phyloP scores from a whole-genome alignment of 1,284 basidiomycete genomes.

The Hymenochaete sp. region DNA sequence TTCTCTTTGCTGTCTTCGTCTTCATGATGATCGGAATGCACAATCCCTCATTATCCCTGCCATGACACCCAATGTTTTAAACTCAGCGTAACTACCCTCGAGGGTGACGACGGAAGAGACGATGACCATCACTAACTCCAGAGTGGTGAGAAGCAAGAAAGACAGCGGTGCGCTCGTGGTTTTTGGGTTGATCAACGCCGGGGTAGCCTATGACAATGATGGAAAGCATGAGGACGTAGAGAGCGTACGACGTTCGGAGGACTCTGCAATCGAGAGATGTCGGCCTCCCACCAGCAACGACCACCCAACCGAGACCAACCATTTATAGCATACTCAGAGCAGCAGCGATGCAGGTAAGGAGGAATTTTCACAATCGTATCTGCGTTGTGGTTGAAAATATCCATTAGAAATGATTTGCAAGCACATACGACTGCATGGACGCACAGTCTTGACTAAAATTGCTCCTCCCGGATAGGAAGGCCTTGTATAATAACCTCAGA shows the following conservation, averaged over 20 bases:
- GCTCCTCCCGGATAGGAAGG: constrained; percentile 58
- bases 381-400: constrained; percentile 24
- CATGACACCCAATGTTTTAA: constrained; percentile 61
- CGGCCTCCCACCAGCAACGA: constrained; percentile 30
- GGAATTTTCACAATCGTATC: constrained; percentile 50
- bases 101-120: too few relatives aligned
- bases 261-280: constrained; percentile 31
- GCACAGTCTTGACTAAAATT: constrained; percentile 66
- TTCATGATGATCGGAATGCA: constrained; percentile 48
- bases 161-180: constrained; percentile 63
- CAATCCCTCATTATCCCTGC: constrained; percentile 53
- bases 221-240: constrained; percentile 52
- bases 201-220: constrained; percentile 45
- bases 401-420: neutral
- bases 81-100: constrained; percentile 58
- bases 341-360: constrained; percentile 37
- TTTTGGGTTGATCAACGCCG: constrained; percentile 30
- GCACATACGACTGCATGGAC: neutral
- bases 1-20: constrained; percentile 34
- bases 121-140: constrained; percentile 75
- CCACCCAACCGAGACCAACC: constrained; percentile 44
- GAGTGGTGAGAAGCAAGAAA: constrained; percentile 88
- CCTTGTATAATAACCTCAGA: constrained; percentile 69
- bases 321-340: constrained; percentile 43
- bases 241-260: constrained; percentile 48